Evolutionary conservation across 345 rosid genomes (phyloP).

Genomic region (Melastoma malabathricum): DNA sequence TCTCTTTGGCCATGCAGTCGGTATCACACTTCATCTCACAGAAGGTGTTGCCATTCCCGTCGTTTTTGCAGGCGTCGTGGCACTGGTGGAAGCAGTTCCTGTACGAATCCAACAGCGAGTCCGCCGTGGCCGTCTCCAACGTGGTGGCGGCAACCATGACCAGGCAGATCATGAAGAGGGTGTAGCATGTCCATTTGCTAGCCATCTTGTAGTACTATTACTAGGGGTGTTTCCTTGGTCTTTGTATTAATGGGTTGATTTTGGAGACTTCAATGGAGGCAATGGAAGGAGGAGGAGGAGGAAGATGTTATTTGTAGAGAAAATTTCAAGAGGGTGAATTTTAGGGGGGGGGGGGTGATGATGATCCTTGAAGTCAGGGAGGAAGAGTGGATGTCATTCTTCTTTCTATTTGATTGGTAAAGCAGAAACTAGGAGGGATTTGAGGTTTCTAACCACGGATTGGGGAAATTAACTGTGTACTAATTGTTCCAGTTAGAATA

Average conservation of each 20-base stretch:
- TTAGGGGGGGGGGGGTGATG: no score
- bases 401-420: background rate
- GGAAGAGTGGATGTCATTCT: no score
- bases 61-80: conserved; percentile 9
- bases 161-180: no score
- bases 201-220: no score
- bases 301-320: conserved; percentile 2
- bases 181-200: no score
- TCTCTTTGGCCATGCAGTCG: conserved; percentile 8
- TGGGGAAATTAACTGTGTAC: no score
- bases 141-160: conserved; percentile 13
- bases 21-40: conserved; percentile 30
- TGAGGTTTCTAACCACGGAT: background rate
- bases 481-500: no score
- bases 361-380: background rate
- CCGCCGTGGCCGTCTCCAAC: background rate
- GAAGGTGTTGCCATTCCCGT: conserved; percentile 7
- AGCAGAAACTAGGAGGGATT: background rate
- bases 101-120: background rate
- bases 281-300: no score
- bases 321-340: background rate
- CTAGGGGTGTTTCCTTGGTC: no score
- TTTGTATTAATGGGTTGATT: no score
- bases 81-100: conserved; percentile 8
- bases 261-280: no score